Evolutionary conservation across 2,329 filamentous ascomycete species (phyloP).

Genomic region (Pestalotiopsis sp.): DNA sequence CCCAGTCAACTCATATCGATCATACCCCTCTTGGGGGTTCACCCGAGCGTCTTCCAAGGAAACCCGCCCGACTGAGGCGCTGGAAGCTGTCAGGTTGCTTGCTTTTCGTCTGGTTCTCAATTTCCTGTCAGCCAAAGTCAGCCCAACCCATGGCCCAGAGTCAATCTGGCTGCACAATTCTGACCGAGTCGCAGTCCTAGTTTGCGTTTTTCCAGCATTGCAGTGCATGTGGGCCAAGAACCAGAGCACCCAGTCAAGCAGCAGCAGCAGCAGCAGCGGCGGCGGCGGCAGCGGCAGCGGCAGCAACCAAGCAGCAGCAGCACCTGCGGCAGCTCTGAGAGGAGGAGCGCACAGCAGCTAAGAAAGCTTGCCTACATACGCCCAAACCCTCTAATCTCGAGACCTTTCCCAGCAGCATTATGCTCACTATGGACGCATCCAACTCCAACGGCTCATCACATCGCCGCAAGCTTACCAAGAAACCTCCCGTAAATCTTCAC

Average conservation of each 20-base stretch:
- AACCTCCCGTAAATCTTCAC: conserved; percentile 55
- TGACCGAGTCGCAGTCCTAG: not conserved
- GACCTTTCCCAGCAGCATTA: conserved; percentile 22
- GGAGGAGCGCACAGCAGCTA: not conserved
- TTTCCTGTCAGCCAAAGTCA: conserved; percentile 4
- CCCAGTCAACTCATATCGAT: not conserved
- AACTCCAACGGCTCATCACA: conserved; percentile 39
- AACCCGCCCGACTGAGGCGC: not conserved
- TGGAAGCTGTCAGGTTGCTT: conserved; percentile 9
- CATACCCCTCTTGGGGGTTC: conserved; percentile 3
- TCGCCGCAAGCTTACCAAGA: conserved; percentile 66
- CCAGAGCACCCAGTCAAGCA: not conserved
- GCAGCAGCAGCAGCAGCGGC: not conserved
- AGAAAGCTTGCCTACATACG: not conserved
- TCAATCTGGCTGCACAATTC: conserved; percentile 6
- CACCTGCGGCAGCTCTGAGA: not conserved
- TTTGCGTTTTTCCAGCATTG: not conserved
- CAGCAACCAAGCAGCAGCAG: not conserved
- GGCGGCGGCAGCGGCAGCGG: not conserved
- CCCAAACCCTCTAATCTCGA: not conserved
- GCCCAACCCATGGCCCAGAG: not conserved
- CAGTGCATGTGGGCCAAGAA: conserved; percentile 6
- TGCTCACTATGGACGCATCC: conserved; percentile 42
- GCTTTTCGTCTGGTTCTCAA: conserved; percentile 1
- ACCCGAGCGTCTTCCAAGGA: not conserved